Conservation (phyloP, 2,329 filamentous ascomycete species). For the Aspergillus spinulosporus region DNA sequence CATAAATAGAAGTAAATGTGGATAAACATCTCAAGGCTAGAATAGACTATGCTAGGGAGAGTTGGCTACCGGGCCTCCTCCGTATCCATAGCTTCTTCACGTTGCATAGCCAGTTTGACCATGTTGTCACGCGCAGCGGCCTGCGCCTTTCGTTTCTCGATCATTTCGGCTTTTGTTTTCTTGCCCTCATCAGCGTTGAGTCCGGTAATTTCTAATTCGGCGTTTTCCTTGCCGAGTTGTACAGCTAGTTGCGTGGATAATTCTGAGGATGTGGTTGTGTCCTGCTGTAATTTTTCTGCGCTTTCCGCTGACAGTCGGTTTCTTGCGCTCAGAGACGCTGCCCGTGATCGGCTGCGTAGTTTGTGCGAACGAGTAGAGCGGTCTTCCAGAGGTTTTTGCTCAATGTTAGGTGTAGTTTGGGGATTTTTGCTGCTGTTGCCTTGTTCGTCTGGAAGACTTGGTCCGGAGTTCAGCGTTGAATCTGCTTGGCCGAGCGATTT, state of each 20-base stretch:
- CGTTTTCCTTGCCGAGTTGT: constrained; percentile 20
- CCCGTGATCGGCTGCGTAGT: constrained; percentile 22
- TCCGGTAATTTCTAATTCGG: neutral
- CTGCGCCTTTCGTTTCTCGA: constrained; percentile 35
- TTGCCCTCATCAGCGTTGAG: constrained; percentile 10
- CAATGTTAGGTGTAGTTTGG: constrained; percentile 17
- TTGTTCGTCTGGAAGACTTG: constrained; percentile 21
- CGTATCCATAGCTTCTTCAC: constrained; percentile 42
- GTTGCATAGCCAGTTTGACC: constrained; percentile 39
- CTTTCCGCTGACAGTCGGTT: neutral
- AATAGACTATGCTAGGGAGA: no score
- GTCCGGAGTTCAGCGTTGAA: constrained; percentile 16
- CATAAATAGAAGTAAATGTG: neutral
- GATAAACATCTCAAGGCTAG: neutral
- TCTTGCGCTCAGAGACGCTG: constrained; percentile 12
- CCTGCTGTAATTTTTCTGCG: neutral
- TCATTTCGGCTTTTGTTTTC: constrained; percentile 10
- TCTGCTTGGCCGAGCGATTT: constrained; percentile 29
- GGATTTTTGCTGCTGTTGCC: constrained; percentile 13
- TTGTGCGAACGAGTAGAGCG: constrained; percentile 16
- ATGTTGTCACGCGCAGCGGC: constrained; percentile 37
- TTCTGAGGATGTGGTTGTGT: neutral
- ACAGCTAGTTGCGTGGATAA: neutral
- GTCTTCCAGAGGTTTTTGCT: constrained; percentile 5
- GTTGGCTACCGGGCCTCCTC: constrained; percentile 25